phyloP scores from a whole-genome alignment of 1,284 basidiomycete genomes.

The Athelia sp. region DNA sequence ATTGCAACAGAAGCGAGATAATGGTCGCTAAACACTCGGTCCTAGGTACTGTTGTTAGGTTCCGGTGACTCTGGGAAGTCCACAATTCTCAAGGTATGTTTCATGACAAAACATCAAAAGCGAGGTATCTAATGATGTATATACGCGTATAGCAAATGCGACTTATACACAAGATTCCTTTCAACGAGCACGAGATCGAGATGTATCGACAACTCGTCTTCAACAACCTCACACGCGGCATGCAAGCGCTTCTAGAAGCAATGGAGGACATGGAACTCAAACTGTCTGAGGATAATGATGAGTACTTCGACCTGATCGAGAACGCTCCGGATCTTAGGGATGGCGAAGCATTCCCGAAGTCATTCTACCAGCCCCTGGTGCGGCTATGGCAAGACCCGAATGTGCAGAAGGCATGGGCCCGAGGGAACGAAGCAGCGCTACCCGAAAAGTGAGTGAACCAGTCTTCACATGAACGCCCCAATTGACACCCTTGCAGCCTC shows the following conservation, averaged over 20 bases:
- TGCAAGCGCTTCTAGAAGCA: slow-evolving; percentile 79
- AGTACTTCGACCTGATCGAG: slow-evolving; percentile 58
- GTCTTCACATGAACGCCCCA: slow-evolving; percentile 2
- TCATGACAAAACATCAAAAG: not conserved
- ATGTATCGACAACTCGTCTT: slow-evolving; percentile 86
- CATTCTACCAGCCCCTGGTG: slow-evolving; percentile 63
- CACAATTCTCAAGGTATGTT: slow-evolving; percentile 78
- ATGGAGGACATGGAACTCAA: slow-evolving; percentile 86
- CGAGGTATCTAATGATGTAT: not conserved
- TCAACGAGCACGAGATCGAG: slow-evolving; percentile 73
- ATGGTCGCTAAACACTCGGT: slow-evolving; percentile 5
- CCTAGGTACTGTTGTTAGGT: slow-evolving; percentile 80
- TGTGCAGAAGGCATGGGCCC: slow-evolving; percentile 67
- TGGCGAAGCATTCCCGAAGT: slow-evolving; percentile 70
- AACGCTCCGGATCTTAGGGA: slow-evolving; percentile 71
- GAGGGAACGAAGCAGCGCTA: slow-evolving; percentile 82
- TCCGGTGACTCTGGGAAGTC: slow-evolving; percentile 95
- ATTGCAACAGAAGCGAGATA: slow-evolving; percentile 7
- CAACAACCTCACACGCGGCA: slow-evolving; percentile 83
- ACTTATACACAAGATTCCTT: slow-evolving; percentile 77
- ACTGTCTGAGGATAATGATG: slow-evolving; percentile 55
- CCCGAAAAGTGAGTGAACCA: slow-evolving; percentile 73
- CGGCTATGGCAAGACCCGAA: slow-evolving; percentile 76
- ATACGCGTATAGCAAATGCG: slow-evolving; percentile 71
- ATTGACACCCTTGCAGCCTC: slow-evolving; percentile 33